Evolutionary conservation across 305 asterid species (phyloP).

Genomic region (Solanum hybrid): DNA sequence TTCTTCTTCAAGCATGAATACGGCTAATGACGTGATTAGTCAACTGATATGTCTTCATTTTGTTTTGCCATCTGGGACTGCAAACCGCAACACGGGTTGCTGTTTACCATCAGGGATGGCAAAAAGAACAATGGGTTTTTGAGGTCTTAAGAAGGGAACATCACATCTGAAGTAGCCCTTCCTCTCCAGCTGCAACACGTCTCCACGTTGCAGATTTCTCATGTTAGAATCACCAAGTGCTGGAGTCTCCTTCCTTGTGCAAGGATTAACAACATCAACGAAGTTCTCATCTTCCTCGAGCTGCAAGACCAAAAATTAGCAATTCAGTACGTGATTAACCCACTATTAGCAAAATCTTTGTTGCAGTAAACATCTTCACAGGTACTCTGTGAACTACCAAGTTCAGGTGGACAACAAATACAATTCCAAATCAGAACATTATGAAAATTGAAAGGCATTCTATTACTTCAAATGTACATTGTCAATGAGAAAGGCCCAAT

Average conservation of each 20-base stretch:
- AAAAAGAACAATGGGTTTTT: slow-evolving; percentile 56
- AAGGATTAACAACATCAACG: slow-evolving; percentile 60
- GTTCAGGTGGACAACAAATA: neutral
- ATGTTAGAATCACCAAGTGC: slow-evolving; percentile 79
- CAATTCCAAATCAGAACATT: neutral
- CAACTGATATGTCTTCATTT: neutral
- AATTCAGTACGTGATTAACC: neutral
- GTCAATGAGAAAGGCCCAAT: neutral
- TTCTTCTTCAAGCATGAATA: neutral
- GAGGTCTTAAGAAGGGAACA: slow-evolving; percentile 53
- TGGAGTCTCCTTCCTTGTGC: slow-evolving; percentile 52
- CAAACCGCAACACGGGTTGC: slow-evolving; percentile 45
- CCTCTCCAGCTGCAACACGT: slow-evolving; percentile 77
- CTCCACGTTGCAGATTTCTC: slow-evolving; percentile 78
- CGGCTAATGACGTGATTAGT: neutral
- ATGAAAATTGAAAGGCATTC: neutral
- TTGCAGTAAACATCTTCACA: neutral
- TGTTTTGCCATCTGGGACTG: slow-evolving; percentile 19
- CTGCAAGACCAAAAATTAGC: slow-evolving; percentile 25
- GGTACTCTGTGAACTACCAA: neutral
- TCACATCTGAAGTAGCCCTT: slow-evolving; percentile 90
- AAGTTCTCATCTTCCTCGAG: slow-evolving; percentile 88
- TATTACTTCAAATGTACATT: neutral
- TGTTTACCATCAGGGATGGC: slow-evolving; percentile 91
- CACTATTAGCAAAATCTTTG: neutral